phyloP scores from a whole-genome alignment of 352 stramenopile genomes.

The Phytophthora tubulina region DNA sequence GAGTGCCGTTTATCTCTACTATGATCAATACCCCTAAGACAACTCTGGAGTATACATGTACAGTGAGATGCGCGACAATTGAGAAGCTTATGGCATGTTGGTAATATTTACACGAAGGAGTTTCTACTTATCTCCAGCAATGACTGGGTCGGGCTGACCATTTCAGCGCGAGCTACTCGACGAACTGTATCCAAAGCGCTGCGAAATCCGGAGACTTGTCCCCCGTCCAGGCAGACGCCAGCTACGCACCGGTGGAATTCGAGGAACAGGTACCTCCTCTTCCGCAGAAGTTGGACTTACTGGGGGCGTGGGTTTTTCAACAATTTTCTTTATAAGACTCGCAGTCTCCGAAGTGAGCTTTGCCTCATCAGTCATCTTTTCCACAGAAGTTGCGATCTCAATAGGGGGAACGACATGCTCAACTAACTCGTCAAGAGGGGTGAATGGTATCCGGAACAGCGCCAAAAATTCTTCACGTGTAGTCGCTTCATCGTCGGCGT shows the following conservation, averaged over 20 bases:
- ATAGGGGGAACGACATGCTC: slow-evolving; percentile 8
- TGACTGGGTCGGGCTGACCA: neutral
- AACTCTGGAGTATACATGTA: too few relatives aligned
- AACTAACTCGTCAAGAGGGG: slow-evolving; percentile 15
- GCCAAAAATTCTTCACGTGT: slow-evolving; percentile 23
- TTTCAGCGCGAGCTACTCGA: slow-evolving; percentile 4
- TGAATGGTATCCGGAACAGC: slow-evolving; percentile 11
- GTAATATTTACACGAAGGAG: neutral
- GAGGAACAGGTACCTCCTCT: slow-evolving; percentile 7
- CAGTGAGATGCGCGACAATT: too few relatives aligned
- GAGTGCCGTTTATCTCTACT: too few relatives aligned
- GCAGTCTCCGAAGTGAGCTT: neutral
- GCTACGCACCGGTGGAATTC: neutral
- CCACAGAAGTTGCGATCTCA: neutral
- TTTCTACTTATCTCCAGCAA: neutral
- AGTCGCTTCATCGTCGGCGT: slow-evolving; percentile 18
- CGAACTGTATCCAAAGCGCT: slow-evolving; percentile 10
- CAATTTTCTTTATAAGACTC: slow-evolving; percentile 4
- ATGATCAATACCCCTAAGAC: too few relatives aligned
- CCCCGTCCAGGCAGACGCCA: neutral
- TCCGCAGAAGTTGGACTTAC: slow-evolving; percentile 3
- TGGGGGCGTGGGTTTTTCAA: slow-evolving; percentile 6
- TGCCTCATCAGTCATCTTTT: neutral
- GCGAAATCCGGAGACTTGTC: neutral
- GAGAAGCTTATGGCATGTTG: neutral